Percentiles rank a stretch among this genome's conserved stretches.
Evolutionary conservation across 2,329 filamentous ascomycete genomes (phyloP).

Genomic region (Pseudocercospora fijiensis): DNA sequence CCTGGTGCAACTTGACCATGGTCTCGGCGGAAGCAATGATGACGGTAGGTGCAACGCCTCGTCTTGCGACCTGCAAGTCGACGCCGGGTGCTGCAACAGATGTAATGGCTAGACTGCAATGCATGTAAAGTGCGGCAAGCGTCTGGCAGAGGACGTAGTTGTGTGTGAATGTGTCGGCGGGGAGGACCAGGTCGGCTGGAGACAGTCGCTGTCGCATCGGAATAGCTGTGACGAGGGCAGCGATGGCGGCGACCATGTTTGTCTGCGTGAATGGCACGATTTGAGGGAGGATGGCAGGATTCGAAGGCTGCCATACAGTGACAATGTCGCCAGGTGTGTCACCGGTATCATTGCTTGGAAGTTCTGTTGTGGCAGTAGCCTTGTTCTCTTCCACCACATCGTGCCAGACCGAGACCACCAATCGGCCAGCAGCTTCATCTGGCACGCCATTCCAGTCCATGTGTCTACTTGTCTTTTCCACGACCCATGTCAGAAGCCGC

Average conservation of each 20-base stretch:
- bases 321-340: slow-evolving; percentile 52
- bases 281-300: slow-evolving; percentile 55
- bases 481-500: slow-evolving; percentile 83
- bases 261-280: slow-evolving; percentile 78
- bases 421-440: slow-evolving; percentile 67
- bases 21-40: slow-evolving; percentile 75
- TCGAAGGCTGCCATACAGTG: slow-evolving; percentile 63
- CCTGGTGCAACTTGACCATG: slow-evolving; percentile 66
- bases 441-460: slow-evolving; percentile 95
- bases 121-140: slow-evolving; percentile 78
- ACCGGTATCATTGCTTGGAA: slow-evolving; percentile 63
- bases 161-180: slow-evolving; percentile 76
- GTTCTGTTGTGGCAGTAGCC: slow-evolving; percentile 56
- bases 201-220: slow-evolving; percentile 72
- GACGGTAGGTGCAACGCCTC: slow-evolving; percentile 75
- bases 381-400: slow-evolving; percentile 75
- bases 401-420: slow-evolving; percentile 90
- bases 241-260: slow-evolving; percentile 86
- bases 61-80: slow-evolving; percentile 70
- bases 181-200: slow-evolving; percentile 76
- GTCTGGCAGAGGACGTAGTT: slow-evolving; percentile 78
- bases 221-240: slow-evolving; percentile 72
- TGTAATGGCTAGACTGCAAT: slow-evolving; percentile 82
- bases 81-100: slow-evolving; percentile 75
- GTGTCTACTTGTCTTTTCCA: slow-evolving; percentile 84